A percentile compares a stretch with the other conserved stretches of the same genome.
Conservation (phyloP, 306 rosid genomes). For the Castanopsis chinensis region DNA sequence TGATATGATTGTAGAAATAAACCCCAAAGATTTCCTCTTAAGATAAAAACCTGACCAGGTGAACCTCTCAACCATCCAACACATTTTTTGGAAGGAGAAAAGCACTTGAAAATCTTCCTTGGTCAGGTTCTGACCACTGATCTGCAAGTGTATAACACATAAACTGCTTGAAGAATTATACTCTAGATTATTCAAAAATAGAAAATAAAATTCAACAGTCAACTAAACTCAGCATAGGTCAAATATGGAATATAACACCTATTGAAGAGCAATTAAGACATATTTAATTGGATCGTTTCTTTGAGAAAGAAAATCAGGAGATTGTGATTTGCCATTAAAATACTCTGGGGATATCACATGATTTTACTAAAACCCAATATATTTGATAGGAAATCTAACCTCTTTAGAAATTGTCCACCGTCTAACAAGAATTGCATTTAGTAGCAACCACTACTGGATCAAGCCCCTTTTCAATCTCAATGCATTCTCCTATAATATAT, state of each 20-base stretch:
- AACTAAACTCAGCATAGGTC: neutral
- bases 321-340: neutral
- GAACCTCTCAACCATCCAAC: too few relatives aligned
- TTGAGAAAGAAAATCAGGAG: neutral
- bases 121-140: neutral
- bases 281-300: neutral
- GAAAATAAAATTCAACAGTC: neutral
- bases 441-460: too few relatives aligned
- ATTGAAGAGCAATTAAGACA: neutral
- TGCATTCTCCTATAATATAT: neutral
- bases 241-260: neutral
- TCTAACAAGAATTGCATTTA: too few relatives aligned
- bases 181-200: neutral
- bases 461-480: neutral
- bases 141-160: neutral
- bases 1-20: neutral
- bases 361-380: neutral
- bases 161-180: neutral
- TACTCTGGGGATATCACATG: too few relatives aligned
- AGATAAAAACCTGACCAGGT: too few relatives aligned
- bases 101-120: neutral
- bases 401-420: neutral
- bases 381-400: neutral
- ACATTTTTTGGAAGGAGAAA: too few relatives aligned
- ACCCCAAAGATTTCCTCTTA: neutral